Evolutionary conservation across 2,329 filamentous ascomycete genomes (phyloP), one percentile per base, ranked within the genome.

Genomic region (Fusarium zealandicum): DNA sequence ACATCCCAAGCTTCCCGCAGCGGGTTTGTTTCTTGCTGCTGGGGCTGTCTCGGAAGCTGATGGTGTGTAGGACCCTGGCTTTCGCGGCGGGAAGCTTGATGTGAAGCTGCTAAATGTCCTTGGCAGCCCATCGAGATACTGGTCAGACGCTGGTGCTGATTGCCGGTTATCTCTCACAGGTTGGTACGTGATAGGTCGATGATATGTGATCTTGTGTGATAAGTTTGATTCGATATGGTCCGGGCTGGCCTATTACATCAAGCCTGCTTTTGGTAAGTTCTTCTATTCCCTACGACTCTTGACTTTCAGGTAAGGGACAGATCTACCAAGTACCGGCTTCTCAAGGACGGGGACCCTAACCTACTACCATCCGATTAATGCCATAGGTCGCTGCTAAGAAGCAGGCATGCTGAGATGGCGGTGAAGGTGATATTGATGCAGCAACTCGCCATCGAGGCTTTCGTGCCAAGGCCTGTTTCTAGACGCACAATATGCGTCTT

Each of bases 31-130:
- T 63, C 44, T 46, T 46, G 31, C 41, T 36, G 17, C 6, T 40
- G n/a, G 22, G 27, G 27, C n/a, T 22, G 20, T 40, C 20, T 47
- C 42, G 43, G 20, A 56, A 33, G 25, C 12, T 62, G 36, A 27
- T 59, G 59, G 59, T 57, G 59, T 63, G 51, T 10, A 52, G 36
- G 59, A 49, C 54, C 59, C 59, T 60, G 40, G 50, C 41, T 52
- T 39, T 22, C 36, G 28, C 8, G 50, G 25, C 33, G 39, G 44
- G 43, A 32, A 17, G 39, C 42, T 37, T 53, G 52, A 42, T 41
- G 17, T 32, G 57, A 38, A 38, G 46, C 51, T n/a, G 28, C 13
- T 22, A 9, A 44, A 28, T 59, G 55, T n/a, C n/a, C 33, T 27
- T 31, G 27, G 35, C 22, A 25, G 9, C 9, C 7, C 8, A 25